Base-by-base conservation (phyloP, 140 eudicot genomes). In the Anethum foeniculum region DNA sequence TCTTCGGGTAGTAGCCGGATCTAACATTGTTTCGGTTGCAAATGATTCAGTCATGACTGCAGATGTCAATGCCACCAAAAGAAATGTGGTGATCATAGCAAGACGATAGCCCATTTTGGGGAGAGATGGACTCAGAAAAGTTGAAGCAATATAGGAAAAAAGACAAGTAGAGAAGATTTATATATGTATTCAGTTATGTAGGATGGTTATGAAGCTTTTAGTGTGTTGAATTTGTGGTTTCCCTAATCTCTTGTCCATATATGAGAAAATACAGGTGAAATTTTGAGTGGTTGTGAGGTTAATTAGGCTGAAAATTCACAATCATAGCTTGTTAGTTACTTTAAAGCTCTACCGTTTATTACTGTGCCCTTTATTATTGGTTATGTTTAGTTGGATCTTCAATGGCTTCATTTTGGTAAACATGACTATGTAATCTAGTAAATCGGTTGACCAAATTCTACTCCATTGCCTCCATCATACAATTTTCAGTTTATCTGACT, bases 371-470 rank as follows among this genome's bases (percentile, higher is more conserved):
- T 21, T 58, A n/a, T 58, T 21, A 6, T 56, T 56, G 28, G 65
- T 23, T 23, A 56, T 56, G 65, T 60, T 60, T 60, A 8, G 32
- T n/a, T 58, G 30, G 67, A 58, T 58, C 27, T 1, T 56, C 15
- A 60, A n/a, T 21, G 68, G 32, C 32, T 60, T 13, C 68, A n/a
- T 60, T 60, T n/a, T 60, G 32, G 0, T 23, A 30, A 5, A 27
- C 14, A 46, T 11, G 38, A 34, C 38, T 46, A 23, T 56, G 12
- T 56, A 56, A 56, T 56, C 68, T 60, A n/a, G 32, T 60, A 23
- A n/a, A 62, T 62, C 69, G 34, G 69, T 62, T 62, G 69, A 62
- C 69, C 69, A 62, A 25, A 62, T 62, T 32, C 34, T n/a, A n/a
- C 67, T 39, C 43, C 6, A 39, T 39, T 34, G 38, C 38, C 38